A percentile compares a stretch with the other conserved stretches of the same genome.
Evolutionary conservation across 2,329 filamentous ascomycete species (phyloP).

Genomic region (Hortaea werneckii): DNA sequence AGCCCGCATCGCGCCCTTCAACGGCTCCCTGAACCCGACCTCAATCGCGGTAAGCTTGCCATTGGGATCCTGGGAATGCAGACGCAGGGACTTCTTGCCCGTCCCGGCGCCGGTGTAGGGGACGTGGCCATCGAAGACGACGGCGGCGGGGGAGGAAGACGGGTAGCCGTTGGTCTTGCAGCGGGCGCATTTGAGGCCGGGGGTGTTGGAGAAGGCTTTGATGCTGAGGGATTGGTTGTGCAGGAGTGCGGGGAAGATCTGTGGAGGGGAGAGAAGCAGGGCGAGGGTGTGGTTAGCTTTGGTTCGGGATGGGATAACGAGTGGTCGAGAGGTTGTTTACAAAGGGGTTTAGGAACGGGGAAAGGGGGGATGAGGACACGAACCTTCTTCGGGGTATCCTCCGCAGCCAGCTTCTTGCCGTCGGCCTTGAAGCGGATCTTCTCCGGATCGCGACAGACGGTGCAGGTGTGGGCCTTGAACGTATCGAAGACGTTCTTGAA

Average conservation of each 20-base stretch:
- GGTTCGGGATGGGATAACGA: background rate
- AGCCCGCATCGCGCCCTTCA: background rate
- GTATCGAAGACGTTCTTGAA: constrained; percentile 1
- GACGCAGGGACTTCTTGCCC: background rate
- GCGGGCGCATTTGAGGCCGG: background rate
- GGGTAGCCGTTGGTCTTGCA: constrained; percentile 1
- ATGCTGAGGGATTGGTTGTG: background rate
- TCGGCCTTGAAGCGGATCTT: constrained; percentile 1
- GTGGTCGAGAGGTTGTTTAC: background rate
- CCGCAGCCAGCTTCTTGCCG: background rate
- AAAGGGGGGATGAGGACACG: background rate
- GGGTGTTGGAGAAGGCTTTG: background rate
- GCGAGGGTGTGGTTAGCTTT: too few species aligned
- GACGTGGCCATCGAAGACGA: background rate
- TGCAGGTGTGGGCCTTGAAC: constrained; percentile 1
- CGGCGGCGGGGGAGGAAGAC: background rate
- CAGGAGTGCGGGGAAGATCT: background rate
- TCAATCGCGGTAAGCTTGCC: background rate
- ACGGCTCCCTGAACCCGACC: background rate
- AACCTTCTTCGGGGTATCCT: background rate
- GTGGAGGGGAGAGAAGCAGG: too few species aligned
- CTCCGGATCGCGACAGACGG: background rate
- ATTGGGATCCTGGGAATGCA: background rate
- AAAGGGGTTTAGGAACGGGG: background rate
- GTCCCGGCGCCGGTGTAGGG: background rate